Base-by-base conservation (phyloP, 2,329 filamentous ascomycete species). In the Aspergillus bombycis region DNA sequence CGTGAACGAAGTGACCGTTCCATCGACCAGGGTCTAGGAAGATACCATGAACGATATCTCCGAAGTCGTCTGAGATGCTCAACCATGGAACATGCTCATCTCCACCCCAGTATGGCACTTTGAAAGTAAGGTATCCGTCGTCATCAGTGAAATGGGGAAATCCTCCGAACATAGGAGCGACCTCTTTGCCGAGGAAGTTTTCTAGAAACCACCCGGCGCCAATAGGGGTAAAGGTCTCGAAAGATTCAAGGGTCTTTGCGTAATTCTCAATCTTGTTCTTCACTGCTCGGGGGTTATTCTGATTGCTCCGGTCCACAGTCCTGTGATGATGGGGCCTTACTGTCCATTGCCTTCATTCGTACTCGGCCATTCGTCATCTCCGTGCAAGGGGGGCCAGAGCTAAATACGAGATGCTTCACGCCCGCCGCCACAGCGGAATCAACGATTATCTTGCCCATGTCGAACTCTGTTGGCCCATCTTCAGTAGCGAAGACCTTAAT, bases 21-120 rank as follows among this genome's bases (percentile, higher is more conserved):
- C 77, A 80, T 45, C 73, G 72, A 52, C 71, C 70, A 1, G 80
- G 80, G 14, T 76, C 71, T 9, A 83, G 71, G 21, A 83, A 78
- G 4, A 81, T 71, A 3, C 80, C 81, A 9, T 83, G 81, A 12
- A 83, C 77, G 21, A 83, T 73, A 58, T 83, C 81, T 4, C 81
- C 81, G 61, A 75, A 83, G 67, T 83, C 81, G 38, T 80, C 74
- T 0, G 63, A 65, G 3, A 82, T 77, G 30, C 73, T 71, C 28
- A 83, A 73, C 64, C 77, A 81, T 0, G 79, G 80, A 0, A 81
- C 70, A 9, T 75, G 67, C 43, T 76, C 73, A 1, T 74, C 74
- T 0, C 80, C 80, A 3, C 80, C 81, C 78, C 79, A 80, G 8
- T 66, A 68, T 1, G 81, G 81, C 2, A 71, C 61, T 3, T 65